Base-by-base conservation (phyloP, 108 stramenopile genomes). In the Nitzschia inconspicua region DNA sequence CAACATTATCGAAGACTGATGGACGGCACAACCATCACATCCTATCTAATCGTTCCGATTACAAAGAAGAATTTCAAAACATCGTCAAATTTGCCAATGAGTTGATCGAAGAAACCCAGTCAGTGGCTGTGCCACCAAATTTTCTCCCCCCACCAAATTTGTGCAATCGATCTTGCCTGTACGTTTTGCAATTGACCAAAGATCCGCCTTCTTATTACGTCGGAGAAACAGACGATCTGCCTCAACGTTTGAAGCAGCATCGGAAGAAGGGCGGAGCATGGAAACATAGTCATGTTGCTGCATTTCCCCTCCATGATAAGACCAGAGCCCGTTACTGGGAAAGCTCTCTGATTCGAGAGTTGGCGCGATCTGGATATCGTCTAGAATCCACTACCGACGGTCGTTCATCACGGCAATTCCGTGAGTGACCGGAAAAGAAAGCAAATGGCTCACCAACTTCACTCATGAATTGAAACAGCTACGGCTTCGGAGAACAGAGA, bases 211-310 rank as follows among this genome's bases (percentile, higher is more conserved):
- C 51, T 10, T 89, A 78, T 64, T 95, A 95, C 48, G 95, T 95
- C 24, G 95, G 95, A 8, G 91, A 93, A 64, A 90, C 90, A 22
- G 95, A 95, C 40, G 67, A 71, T 28, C 56, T 95, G 9, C 37
- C 60, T 7, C 57, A 73, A 52, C 73, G 95, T 14, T 51, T 95
- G 8, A 22, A 61, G 20, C 71, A 76, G 29, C 91, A 95, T 66
- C 80, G 92, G 19, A 51, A 51, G 6, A 87, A 84, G 61, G 80
- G 82, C 2, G 46, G 37, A 18, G 63, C 57, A 2, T 89, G 83
- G 84, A 47, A 60, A 4, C 50, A 54, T 4, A 36, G 63, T 10
- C 47, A 22, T 27, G 80, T 78, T 29, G 52, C 66, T 30, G 86
- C 72, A 1, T 70, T 89, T 28, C 73, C 72, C 37, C 67, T 84